Evolutionary conservation across 2,329 filamentous ascomycete species (phyloP).

Genomic region (Pseudonectria foliicola): DNA sequence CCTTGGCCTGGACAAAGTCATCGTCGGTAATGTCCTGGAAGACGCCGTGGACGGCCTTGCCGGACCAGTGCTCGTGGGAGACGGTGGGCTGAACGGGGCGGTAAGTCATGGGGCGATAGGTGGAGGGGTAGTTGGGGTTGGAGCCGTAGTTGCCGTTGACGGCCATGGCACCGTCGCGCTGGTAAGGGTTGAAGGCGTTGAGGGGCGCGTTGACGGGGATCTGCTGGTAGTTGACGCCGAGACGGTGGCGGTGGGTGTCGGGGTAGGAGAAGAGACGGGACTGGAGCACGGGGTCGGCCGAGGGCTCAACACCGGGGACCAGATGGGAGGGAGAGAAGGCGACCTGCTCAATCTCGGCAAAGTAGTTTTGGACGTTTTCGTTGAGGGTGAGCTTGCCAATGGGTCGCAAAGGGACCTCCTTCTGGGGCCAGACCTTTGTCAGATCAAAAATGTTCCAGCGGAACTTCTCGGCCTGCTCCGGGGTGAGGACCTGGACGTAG

Average conservation of each 20-base stretch:
- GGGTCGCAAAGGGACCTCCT: slow-evolving; percentile 57
- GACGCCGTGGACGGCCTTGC: slow-evolving; percentile 34
- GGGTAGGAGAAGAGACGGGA: slow-evolving; percentile 55
- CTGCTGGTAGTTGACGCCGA: slow-evolving; percentile 57
- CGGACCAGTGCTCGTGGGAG: slow-evolving; percentile 42
- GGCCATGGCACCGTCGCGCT: slow-evolving; percentile 66
- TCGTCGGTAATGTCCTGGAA: slow-evolving; percentile 39
- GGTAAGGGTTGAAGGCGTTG: slow-evolving; percentile 58
- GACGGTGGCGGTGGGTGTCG: slow-evolving; percentile 55
- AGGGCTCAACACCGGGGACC: slow-evolving; percentile 56
- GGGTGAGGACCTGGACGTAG: slow-evolving; percentile 57
- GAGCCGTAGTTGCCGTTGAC: slow-evolving; percentile 57
- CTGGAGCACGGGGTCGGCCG: slow-evolving; percentile 56
- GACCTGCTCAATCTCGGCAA: slow-evolving; percentile 58
- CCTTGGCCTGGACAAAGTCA: slow-evolving; percentile 44
- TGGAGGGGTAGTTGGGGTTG: slow-evolving; percentile 51
- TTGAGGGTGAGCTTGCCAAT: slow-evolving; percentile 63
- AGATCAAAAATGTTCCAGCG: slow-evolving; percentile 63
- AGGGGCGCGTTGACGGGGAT: slow-evolving; percentile 54
- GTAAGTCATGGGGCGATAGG: slow-evolving; percentile 40
- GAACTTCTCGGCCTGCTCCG: slow-evolving; percentile 55
- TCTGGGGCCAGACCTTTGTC: slow-evolving; percentile 65
- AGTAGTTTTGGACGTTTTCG: slow-evolving; percentile 56
- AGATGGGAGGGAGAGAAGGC: slow-evolving; percentile 59
- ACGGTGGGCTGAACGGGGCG: slow-evolving; percentile 32